These are phyloP conservation scores for Xylaria flabelliformis DNA, from an alignment of 495 filamentous ascomycete genomes.

Conservation along the genomic window DNA sequence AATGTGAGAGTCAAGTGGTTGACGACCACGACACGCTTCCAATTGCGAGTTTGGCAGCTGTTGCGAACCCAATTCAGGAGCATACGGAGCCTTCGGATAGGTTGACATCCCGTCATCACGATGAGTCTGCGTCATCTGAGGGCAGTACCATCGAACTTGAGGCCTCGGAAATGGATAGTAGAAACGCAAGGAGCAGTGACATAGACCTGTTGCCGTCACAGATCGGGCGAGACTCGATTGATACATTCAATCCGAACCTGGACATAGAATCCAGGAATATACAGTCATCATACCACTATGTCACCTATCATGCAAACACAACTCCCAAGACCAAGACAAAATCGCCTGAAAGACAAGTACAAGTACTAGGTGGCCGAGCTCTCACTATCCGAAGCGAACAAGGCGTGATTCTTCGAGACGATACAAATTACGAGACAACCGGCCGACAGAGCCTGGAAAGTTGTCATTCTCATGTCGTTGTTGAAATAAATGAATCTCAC, in stretches of 20 bases:
- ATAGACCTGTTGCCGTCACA: conserved; percentile 42
- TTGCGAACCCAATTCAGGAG: conserved; percentile 11
- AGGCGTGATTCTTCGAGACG: conserved; percentile 41
- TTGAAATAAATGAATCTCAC: neutral
- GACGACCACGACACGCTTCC: conserved; percentile 20
- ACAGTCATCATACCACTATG: conserved; percentile 34
- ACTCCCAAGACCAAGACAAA: conserved; percentile 36
- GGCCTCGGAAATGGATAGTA: conserved; percentile 16
- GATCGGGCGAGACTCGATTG: conserved; percentile 39
- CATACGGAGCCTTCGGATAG: conserved; percentile 15
- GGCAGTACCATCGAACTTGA: conserved; percentile 27
- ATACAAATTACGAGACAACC: conserved; percentile 22
- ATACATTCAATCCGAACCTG: conserved; percentile 40
- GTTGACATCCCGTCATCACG: conserved; percentile 24
- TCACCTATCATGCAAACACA: conserved; percentile 33
- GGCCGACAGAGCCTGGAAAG: neutral
- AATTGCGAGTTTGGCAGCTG: neutral
- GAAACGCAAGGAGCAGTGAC: conserved; percentile 32
- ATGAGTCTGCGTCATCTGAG: conserved; percentile 29
- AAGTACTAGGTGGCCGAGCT: conserved; percentile 36
- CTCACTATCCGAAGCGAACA: conserved; percentile 41
- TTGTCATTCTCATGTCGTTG: neutral
- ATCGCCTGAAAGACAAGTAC: conserved; percentile 37
- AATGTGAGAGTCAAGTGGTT: conserved; percentile 27
- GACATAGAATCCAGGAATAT: conserved; percentile 36